Evolutionary conservation across 1,284 basidiomycete genomes (phyloP), one percentile per base, ranked within the genome.

Genomic region (Moesziomyces sp.): DNA sequence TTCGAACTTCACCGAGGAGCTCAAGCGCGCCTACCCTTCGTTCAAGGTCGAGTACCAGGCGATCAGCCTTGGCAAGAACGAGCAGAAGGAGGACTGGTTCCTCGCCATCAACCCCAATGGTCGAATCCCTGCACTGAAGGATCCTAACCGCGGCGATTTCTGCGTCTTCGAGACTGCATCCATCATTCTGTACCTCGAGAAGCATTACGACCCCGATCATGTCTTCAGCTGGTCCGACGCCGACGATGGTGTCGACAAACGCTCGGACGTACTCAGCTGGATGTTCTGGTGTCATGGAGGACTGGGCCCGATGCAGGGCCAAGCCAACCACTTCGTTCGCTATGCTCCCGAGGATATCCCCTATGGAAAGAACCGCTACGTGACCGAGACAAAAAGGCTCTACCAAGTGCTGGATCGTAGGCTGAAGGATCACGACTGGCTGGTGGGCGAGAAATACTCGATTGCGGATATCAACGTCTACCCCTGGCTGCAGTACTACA

Each of bases 91-190:
- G 40, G 59, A 66, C 13, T 79, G 77, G 71, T 76, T 76, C 47
- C 57, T 77, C 34, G 48, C 70, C 48, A 74, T 82, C 72, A 81
- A 79, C 58, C 79, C 80, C 23, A 82, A 82, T 40, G 80, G 80
- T 2, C 68, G 80, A 2, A 80, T 82, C 43, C 80, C 80, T 7
- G 80, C 80, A 0, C 24, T 72, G 3, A 58, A 67, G 19, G 77
- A 79, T 45, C 75, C 71, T 19, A 75, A 77, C 60, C 50, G 61
- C 7, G 35, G 44, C 48, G 68, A 77, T 48, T 53, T 65, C 38
- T 63, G 57, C 54, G 74, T 79, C 1, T 77, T 71, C 47, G 77
- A 79, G 43, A 72, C 64, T 13, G 72, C 67, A 5, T 51, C 77
- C 13, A 79, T 80, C 52, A 54, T 80, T 13, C 63, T 80, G 7